These are phyloP conservation scores for Noccaea caerulescens DNA, from an alignment of 345 rosid species.

Conservation along the genomic window DNA sequence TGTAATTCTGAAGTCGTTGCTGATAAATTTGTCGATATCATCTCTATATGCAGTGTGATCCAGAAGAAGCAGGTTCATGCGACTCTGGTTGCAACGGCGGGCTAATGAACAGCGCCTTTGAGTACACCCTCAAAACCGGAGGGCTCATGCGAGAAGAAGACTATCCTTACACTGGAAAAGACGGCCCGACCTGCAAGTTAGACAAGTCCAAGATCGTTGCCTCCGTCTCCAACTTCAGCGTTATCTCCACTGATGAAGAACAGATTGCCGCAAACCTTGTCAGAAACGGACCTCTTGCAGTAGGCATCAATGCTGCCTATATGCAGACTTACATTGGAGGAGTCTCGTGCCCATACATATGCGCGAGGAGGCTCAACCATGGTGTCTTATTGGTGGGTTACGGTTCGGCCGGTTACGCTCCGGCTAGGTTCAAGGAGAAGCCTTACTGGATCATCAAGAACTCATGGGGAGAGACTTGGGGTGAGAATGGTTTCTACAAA, in stretches of 20 bases:
- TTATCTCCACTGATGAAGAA: constrained; percentile 79
- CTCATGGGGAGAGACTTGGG: constrained; percentile 93
- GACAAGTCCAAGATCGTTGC: constrained; percentile 85
- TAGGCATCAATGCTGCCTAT: constrained; percentile 83
- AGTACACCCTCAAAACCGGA: constrained; percentile 83
- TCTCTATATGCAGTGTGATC: constrained; percentile 74
- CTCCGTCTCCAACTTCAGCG: constrained; percentile 84
- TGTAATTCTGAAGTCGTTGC: background rate
- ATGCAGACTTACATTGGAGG: constrained; percentile 96
- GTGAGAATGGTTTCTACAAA: constrained; percentile 85
- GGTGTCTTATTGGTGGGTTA: constrained; percentile 91
- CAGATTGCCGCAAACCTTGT: constrained; percentile 97
- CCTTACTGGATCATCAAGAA: constrained; percentile 94
- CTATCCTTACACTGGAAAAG: constrained; percentile 86
- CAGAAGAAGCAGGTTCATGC: constrained; percentile 73
- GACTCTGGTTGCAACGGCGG: constrained; percentile 96
- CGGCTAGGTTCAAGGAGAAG: constrained; percentile 83
- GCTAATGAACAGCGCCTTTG: constrained; percentile 87
- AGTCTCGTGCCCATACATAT: constrained; percentile 86
- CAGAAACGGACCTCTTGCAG: constrained; percentile 80
- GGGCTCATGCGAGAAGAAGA: constrained; percentile 92
- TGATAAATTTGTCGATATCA: background rate
- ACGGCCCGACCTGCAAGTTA: constrained; percentile 67
- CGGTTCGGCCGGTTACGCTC: constrained; percentile 81
- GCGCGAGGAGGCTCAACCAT: constrained; percentile 78